phyloP scores from a whole-genome alignment of 495 filamentous ascomycete genomes.

The Neurospora terricola region DNA sequence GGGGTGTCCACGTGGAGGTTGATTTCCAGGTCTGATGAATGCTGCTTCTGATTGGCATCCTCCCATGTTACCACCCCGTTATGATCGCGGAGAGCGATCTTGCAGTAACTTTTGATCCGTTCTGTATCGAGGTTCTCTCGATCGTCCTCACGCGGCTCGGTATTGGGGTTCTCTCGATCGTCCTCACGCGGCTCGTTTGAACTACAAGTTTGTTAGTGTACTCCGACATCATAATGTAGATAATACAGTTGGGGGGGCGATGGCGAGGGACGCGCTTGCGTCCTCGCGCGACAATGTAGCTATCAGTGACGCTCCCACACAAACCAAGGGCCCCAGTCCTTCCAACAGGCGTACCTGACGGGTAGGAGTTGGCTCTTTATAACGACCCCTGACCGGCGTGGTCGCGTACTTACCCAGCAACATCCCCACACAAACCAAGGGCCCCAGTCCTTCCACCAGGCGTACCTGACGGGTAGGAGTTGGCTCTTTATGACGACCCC shows the following conservation, averaged over 20 bases:
- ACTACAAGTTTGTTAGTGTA: not conserved
- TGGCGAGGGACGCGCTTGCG: not conserved
- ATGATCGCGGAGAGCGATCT: not conserved
- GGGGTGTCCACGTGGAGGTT: not conserved
- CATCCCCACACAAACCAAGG: not conserved
- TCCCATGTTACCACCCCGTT: not conserved
- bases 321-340: constrained; percentile 5
- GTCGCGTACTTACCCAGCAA: not conserved
- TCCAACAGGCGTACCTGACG: constrained; percentile 2
- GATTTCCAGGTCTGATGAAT: not conserved
- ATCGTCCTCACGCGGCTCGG: not conserved
- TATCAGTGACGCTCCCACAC: not conserved
- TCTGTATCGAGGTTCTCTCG: not conserved
- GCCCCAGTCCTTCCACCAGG: constrained; percentile 3
- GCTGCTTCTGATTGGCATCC: not conserved
- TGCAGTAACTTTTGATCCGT: not conserved
- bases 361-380: constrained; percentile 4
- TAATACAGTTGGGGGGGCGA: not conserved
- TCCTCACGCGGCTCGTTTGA: not conserved
- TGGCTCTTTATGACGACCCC: constrained; percentile 1
- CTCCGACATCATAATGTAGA: not conserved
- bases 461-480: constrained; percentile 4
- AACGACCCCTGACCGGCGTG: not conserved
- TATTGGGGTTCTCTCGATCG: not conserved
- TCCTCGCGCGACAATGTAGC: not conserved